Base-by-base conservation (phyloP, 352 stramenopile species). In the Sclerospora graminicola region DNA sequence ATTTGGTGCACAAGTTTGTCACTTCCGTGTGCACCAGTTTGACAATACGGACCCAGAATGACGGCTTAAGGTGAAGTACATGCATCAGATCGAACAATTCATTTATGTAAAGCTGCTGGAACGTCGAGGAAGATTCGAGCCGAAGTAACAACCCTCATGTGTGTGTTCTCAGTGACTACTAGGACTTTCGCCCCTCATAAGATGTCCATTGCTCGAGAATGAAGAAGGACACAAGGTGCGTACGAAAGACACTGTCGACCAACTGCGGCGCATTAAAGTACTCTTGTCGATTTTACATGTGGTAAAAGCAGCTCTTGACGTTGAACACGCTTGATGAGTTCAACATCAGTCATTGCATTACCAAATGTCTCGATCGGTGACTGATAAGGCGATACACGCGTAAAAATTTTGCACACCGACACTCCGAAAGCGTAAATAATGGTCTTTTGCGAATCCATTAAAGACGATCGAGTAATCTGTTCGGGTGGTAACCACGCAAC, bases 351-450 rank as follows among this genome's bases (percentile, higher is more conserved):
- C 33, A 74, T 52, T 8, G 68, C 79, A 48, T 79, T 81, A 21
- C 70, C 70, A 9, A 59, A 21, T 36, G 63, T 41, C 19, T 81
- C 52, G 18, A 78, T 34, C 2, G 77, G 50, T 18, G 45, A 53
- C 34, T 77, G 60, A 20, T 77, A 85, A 6, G 70, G 73, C 41
- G 54, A 44, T 16, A 52, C 31, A 8, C 66, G 63, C n/a, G 71
- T 72, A 15, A 76, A 65, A 47, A 85, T 64, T 48, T 84, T 68
- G 41, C 63, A 57, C 35, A 82, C 55, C 20, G 84, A 44, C n/a
- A 85, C 57, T 15, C 71, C 73, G 16, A 85, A 74, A n/a, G 73
- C 49, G 56, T 75, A 85, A 37, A 82, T 69, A 35, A 84, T 81
- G 35, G 51, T 67, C 16, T 69, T 73, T 14, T 57, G 56, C 28